A percentile compares a stretch with the other conserved stretches of the same genome.
These are phyloP conservation scores for Phaseolus coccineus DNA, from an alignment of 331 rosid genomes.

Conservation along the genomic window DNA sequence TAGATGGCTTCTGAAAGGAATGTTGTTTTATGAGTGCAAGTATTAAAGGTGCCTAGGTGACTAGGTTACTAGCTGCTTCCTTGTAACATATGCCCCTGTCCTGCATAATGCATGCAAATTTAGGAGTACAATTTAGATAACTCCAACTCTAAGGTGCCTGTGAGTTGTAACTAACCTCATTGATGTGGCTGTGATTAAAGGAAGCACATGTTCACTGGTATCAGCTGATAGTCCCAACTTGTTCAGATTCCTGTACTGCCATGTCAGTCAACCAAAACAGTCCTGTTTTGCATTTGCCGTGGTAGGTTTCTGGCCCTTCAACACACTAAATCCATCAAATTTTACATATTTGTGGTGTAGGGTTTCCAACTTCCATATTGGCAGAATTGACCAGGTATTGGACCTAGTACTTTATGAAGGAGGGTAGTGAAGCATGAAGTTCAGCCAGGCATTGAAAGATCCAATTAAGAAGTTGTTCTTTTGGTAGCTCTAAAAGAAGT, in stretches of 20 bases:
- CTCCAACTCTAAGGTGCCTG: conserved; percentile 10
- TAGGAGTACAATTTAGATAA: conserved; percentile 41
- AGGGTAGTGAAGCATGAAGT: conserved; percentile 90
- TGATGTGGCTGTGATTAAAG: conserved; percentile 26
- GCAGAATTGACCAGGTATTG: conserved; percentile 25
- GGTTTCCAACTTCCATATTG: conserved; percentile 38
- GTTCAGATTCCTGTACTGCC: conserved; percentile 31
- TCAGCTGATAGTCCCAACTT: conserved; percentile 35
- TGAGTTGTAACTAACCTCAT: conserved; percentile 37
- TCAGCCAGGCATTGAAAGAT: conserved; percentile 89
- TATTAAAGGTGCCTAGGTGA: conserved; percentile 30
- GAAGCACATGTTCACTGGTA: conserved; percentile 16
- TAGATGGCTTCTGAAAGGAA: conserved; percentile 34
- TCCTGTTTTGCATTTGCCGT: conserved; percentile 27
- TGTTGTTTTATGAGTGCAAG: conserved; percentile 16
- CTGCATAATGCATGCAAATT: conserved; percentile 39
- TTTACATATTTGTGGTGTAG: conserved; percentile 21
- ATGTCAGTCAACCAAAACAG: conserved; percentile 37
- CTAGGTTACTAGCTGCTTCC: conserved; percentile 17
- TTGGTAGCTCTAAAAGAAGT: conserved; percentile 94
- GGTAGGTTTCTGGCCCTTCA: conserved; percentile 30
- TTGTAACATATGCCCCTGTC: conserved; percentile 2
- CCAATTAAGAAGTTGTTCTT: conserved; percentile 93
- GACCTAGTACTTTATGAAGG: conserved; percentile 79
- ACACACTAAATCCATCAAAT: conserved; percentile 7